Percentiles rank a stretch among this genome's conserved stretches.
Evolutionary conservation across 176 grass and related monocot species (phyloP).

Genomic region (Oropetium thomaeum): DNA sequence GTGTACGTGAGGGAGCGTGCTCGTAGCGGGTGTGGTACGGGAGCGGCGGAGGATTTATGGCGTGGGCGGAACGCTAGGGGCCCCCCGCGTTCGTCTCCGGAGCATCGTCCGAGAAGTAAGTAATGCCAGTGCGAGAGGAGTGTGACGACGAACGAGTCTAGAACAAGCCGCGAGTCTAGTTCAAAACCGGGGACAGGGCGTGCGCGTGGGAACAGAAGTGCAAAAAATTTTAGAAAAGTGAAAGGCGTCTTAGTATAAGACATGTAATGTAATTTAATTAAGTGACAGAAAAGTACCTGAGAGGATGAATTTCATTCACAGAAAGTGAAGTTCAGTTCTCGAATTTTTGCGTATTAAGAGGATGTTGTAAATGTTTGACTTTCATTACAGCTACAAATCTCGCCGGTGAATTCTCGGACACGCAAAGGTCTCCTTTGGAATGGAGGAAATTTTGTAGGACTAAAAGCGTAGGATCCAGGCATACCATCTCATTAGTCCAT

Average conservation of each 20-base stretch:
- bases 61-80: neutral
- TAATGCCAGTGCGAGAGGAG: neutral
- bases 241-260: neutral
- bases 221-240: neutral
- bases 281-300: neutral
- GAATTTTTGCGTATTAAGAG: too few relatives aligned
- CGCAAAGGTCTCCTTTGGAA: too few relatives aligned
- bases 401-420: too few relatives aligned
- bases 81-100: conserved; percentile 46
- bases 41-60: conserved; percentile 22
- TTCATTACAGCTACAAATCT: too few relatives aligned
- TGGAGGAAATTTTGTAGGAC: too few relatives aligned
- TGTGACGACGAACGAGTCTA: neutral
- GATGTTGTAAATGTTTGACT: too few relatives aligned
- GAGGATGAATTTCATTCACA: neutral
- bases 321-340: neutral
- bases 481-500: too few relatives aligned
- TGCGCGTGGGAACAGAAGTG: neutral
- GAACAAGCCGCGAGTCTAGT: conserved; percentile 6
- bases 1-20: neutral
- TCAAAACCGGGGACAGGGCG: neutral
- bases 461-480: too few relatives aligned
- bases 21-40: conserved; percentile 2
- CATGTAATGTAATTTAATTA: too few relatives aligned
- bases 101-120: neutral